Conservation (phyloP, 257 asterid genomes). For the Linaria vulgaris region DNA sequence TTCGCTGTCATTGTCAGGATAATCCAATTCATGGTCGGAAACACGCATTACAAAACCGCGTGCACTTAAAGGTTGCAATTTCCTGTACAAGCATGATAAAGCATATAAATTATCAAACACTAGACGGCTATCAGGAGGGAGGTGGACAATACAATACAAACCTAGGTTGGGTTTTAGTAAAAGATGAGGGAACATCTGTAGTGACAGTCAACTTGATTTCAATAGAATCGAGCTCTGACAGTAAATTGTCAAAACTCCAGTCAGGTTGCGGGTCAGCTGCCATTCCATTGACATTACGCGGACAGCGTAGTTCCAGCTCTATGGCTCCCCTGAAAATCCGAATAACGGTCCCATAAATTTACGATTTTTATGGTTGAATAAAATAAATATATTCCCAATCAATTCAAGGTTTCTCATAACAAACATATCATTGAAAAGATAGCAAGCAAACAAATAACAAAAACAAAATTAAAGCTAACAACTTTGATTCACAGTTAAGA, state of each 20-base stretch:
- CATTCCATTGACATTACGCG: slow-evolving; percentile 47
- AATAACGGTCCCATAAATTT: too few relatives aligned
- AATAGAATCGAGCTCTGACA: slow-evolving; percentile 56
- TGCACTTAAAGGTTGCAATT: slow-evolving; percentile 35
- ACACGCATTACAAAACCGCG: slow-evolving; percentile 61
- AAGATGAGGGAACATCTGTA: slow-evolving; percentile 39
- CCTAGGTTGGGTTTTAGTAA: slow-evolving; percentile 54
- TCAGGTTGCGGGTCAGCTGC: slow-evolving; percentile 79
- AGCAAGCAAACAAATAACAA: too few relatives aligned
- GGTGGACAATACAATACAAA: slow-evolving; percentile 23
- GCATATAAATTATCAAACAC: slow-evolving; percentile 21
- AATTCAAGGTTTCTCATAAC: too few relatives aligned
- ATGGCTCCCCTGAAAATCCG: slow-evolving; percentile 61
- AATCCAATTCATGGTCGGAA: slow-evolving; percentile 41
- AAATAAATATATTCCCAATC: too few relatives aligned
- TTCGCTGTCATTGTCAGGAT: slow-evolving; percentile 39
- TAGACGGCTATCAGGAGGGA: background rate
- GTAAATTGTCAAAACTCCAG: slow-evolving; percentile 71
- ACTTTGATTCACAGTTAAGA: too few relatives aligned
- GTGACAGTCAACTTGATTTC: slow-evolving; percentile 41
- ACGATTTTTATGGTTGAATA: too few relatives aligned
- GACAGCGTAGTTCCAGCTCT: slow-evolving; percentile 46
- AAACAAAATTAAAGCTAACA: too few relatives aligned
- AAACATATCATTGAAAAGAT: too few relatives aligned
- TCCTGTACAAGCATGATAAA: slow-evolving; percentile 35